Conservation (phyloP, 352 stramenopile species). For the Lagenidium giganteum region DNA sequence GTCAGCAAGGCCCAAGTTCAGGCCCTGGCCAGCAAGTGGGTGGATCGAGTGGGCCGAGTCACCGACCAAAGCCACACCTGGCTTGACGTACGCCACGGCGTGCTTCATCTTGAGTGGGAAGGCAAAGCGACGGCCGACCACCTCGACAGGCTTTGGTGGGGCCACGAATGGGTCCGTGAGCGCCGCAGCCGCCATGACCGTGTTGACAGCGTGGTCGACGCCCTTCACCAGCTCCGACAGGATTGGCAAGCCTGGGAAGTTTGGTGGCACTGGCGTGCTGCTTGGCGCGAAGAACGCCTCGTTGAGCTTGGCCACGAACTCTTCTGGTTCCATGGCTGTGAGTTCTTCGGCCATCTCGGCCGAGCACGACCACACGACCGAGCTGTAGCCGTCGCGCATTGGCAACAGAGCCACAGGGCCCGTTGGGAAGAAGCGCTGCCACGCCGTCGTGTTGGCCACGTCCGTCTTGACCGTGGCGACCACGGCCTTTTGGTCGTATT, state of each 20-base stretch:
- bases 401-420: constrained; percentile 86
- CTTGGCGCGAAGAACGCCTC: constrained; percentile 60
- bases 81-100: constrained; percentile 81
- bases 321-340: constrained; percentile 53
- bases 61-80: constrained; percentile 87
- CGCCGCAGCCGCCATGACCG: constrained; percentile 68
- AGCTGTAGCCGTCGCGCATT: constrained; percentile 87
- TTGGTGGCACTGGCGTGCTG: constrained; percentile 35
- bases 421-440: constrained; percentile 88
- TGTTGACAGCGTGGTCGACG: constrained; percentile 64
- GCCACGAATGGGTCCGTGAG: constrained; percentile 74
- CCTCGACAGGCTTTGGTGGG: constrained; percentile 56
- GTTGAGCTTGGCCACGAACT: constrained; percentile 81
- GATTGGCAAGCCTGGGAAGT: constrained; percentile 76
- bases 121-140: constrained; percentile 69
- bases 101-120: constrained; percentile 91
- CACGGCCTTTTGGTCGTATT: constrained; percentile 90
- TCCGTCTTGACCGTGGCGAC: constrained; percentile 90
- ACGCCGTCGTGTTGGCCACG: constrained; percentile 76
- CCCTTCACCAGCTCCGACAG: constrained; percentile 75
- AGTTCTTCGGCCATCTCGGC: constrained; percentile 80
- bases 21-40: constrained; percentile 92
- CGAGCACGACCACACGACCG: constrained; percentile 88
- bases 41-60: constrained; percentile 96
- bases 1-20: constrained; percentile 94